Conservation (phyloP, 1,139 yeast species). For the Zhuliangozyma blackwelliae region DNA sequence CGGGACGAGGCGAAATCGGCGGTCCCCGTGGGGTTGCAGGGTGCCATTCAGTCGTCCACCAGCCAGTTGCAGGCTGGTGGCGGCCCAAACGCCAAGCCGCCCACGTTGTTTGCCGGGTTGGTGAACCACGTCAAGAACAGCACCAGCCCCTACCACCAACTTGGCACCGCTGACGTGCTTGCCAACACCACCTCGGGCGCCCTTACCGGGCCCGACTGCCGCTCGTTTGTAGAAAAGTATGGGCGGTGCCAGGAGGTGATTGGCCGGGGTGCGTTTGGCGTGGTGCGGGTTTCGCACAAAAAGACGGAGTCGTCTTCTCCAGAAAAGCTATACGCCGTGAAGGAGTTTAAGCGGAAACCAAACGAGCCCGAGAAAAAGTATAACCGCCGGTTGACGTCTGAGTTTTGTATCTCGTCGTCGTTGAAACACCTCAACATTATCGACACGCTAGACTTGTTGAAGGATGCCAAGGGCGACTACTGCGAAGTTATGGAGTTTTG, state of each 20-base stretch:
- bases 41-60: slow-evolving; percentile 10
- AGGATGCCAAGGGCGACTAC: slow-evolving; percentile 88
- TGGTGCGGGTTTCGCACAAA: slow-evolving; percentile 45
- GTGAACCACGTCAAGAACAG: slow-evolving; percentile 59
- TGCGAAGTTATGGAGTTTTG: slow-evolving; percentile 98
- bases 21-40: slow-evolving; percentile 57
- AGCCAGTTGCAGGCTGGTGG: slow-evolving; percentile 8
- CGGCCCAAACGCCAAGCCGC: slow-evolving; percentile 38
- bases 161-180: slow-evolving; percentile 7
- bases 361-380: slow-evolving; percentile 44
- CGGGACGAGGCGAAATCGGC: slow-evolving; percentile 82
- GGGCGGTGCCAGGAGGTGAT: slow-evolving; percentile 49
- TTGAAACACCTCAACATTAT: slow-evolving; percentile 56
- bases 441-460: slow-evolving; percentile 78
- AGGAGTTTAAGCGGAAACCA: slow-evolving; percentile 42
- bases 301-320: slow-evolving; percentile 13
- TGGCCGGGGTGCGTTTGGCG: slow-evolving; percentile 48
- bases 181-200: not conserved
- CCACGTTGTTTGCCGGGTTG: slow-evolving; percentile 78
- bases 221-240: slow-evolving; percentile 46
- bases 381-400: slow-evolving; percentile 41
- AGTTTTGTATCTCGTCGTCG: slow-evolving; percentile 48
- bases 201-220: slow-evolving; percentile 20
- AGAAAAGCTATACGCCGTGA: slow-evolving; percentile 43
- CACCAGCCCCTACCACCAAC: slow-evolving; percentile 18